Evolutionary conservation across 2,329 filamentous ascomycete genomes (phyloP), one percentile per base, ranked within the genome.

Genomic region (Bimuria novae-zelandiae): DNA sequence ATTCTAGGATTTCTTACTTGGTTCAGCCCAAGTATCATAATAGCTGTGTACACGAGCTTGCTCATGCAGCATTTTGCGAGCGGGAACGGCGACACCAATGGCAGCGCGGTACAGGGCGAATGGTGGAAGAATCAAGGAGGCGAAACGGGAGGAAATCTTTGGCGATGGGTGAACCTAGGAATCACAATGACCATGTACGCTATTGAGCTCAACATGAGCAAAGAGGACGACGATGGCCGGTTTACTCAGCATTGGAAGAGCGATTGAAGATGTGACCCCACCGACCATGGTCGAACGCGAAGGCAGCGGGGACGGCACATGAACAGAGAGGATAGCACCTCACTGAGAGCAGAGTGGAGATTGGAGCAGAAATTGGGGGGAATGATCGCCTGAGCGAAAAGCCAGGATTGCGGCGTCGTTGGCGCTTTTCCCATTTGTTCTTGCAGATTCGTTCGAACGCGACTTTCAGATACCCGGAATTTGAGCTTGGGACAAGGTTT

Each of bases 1-100:
- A 79, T 96, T 5, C 78, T 97, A 14, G 90, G 89, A 1, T 84
- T 97, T 59, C 79, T 97, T 35, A 94, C 89, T 63, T 97, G 92
- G 85, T 97, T 97, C 76, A 94, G 90, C 16, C 93, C 94, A 0
- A 95, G 90, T 21, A 95, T 97, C 51, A 81, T 99, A 49, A 93
- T 99, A 56, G 89, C 94, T 3, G 92, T 97, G 25, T 99, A 99
- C 75, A 99, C 94, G 2, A 97, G 92, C 74, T 77, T 99, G 45
- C 78, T 99, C 29, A 88, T 97, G 79, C 94, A 97, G 73, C 94
- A 99, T 74, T 97, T 99, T 69, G 89, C 91, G 71, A 75, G 79
- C 36, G 67, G 62, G 54, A 79, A 88, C 57, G 85, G 84, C 1
- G 83, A 84, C 2, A 84, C 55, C 1, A 63, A 65, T 83, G 68